Conservation (phyloP, 306 rosid genomes). For the Malus sylvestris region DNA sequence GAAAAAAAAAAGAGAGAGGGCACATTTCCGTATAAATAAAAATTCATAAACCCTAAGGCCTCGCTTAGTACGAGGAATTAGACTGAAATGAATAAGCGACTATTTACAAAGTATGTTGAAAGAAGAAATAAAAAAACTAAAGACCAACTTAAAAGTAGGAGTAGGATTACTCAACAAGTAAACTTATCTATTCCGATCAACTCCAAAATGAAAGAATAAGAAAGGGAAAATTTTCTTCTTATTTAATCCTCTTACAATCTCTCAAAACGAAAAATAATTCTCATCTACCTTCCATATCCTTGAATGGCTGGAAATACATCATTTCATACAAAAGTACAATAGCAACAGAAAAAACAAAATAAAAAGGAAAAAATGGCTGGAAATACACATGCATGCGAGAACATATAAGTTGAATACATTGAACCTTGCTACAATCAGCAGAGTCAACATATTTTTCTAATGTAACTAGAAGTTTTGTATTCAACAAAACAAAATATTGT, state of each 20-base stretch:
- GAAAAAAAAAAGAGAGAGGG: too few relatives aligned
- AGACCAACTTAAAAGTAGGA: background rate
- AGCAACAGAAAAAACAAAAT: background rate
- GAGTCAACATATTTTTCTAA: background rate
- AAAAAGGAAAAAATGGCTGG: too few relatives aligned
- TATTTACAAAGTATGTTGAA: background rate
- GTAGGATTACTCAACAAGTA: background rate
- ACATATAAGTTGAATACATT: background rate
- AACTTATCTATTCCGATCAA: background rate
- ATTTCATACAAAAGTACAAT: background rate
- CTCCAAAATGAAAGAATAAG: too few relatives aligned
- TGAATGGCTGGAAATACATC: too few relatives aligned
- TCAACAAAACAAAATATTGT: background rate
- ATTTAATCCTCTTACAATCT: background rate
- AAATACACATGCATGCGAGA: background rate
- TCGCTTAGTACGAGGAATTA: background rate
- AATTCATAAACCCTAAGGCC: background rate
- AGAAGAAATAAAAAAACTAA: too few relatives aligned
- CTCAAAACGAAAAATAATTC: background rate
- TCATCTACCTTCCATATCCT: background rate
- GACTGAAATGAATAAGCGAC: too few relatives aligned
- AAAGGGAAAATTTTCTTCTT: too few relatives aligned
- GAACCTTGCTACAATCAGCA: background rate
- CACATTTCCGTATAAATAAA: too few relatives aligned
- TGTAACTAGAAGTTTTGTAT: background rate